These are phyloP conservation scores for Alternaria incomplexa DNA, from an alignment of 2,329 filamentous ascomycete species.

Conservation along the genomic window DNA sequence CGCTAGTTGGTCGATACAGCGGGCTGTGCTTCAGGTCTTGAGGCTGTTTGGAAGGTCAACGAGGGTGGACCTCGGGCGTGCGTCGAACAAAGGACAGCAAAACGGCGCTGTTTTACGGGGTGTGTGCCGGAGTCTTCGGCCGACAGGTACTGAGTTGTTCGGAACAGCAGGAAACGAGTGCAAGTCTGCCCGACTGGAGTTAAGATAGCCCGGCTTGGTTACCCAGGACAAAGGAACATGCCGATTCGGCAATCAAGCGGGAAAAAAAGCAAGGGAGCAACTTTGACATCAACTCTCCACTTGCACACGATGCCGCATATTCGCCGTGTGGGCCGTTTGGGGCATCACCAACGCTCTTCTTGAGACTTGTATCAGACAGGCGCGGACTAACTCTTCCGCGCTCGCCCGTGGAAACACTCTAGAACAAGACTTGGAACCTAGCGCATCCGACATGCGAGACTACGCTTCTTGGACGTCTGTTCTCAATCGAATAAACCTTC, in stretches of 20 bases:
- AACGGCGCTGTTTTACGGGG: not conserved
- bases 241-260: not conserved
- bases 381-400: not conserved
- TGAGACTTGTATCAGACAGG: not conserved
- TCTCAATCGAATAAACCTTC: not conserved
- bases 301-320: constrained; percentile 2
- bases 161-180: not conserved
- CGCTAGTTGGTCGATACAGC: not conserved
- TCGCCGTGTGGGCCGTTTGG: not conserved
- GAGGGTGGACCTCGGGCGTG: not conserved
- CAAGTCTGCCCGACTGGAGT: not conserved
- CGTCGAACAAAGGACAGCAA: not conserved
- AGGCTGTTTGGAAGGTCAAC: constrained; percentile 1
- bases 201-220: not conserved
- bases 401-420: not conserved
- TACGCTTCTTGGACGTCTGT: not conserved
- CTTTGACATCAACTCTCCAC: not conserved
- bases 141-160: not conserved
- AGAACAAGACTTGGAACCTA: constrained; percentile 1
- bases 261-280: not conserved
- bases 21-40: not conserved
- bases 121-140: not conserved
- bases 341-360: not conserved
- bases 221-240: not conserved
- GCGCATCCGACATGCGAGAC: not conserved